Evolutionary conservation across 2,329 filamentous ascomycete species (phyloP), one percentile per base, ranked within the genome.

Genomic region (Penicillium sp.): DNA sequence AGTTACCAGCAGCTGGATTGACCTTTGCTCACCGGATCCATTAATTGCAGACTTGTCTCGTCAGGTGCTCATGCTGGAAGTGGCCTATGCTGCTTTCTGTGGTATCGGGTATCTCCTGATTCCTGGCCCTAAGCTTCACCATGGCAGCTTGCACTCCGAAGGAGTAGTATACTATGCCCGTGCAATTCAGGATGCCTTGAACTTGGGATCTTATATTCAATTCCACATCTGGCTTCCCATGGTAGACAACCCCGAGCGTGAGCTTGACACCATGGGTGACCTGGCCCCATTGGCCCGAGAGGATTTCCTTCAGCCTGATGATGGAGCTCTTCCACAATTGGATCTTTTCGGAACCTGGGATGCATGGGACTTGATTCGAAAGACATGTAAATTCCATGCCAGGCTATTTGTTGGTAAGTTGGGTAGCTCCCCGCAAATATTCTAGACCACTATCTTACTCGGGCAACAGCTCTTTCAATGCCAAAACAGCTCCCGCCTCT

Each of bases 51-150:
- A 89, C 71, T 82, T 97, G 55, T 97, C 93, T 33, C 86, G 90
- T 43, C 93, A 97, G 75, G 89, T 96, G 6, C 80, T 99, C 60
- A 92, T 92, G 70, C 82, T 96, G 37, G 94, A 99, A 72, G 83
- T 97, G 46, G 89, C 91, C 47, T 99, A 97, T 75, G 94, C 95
- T 60, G 92, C 91, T 59, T 99, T 97, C 75, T 97, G 92, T 68
- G 95, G 95, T 33, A 83, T 94, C 46, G 86, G 87, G 53, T 95
- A 89, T 73, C 81, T 97, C 55, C 79, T 97, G 49, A 80, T 99
- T 27, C 86, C 88, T 1, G 92, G 92, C 0, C 94, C 94, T 3
- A 83, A 83, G 60, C 76, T 85, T 14, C 84, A 88, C 61, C 80
- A 84, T 54, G 81, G 82, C 54, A 81, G 79, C 41, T 62, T 73